Evolutionary conservation across 352 stramenopile genomes (phyloP).

Genomic region (Globisporangium carolinianum): DNA sequence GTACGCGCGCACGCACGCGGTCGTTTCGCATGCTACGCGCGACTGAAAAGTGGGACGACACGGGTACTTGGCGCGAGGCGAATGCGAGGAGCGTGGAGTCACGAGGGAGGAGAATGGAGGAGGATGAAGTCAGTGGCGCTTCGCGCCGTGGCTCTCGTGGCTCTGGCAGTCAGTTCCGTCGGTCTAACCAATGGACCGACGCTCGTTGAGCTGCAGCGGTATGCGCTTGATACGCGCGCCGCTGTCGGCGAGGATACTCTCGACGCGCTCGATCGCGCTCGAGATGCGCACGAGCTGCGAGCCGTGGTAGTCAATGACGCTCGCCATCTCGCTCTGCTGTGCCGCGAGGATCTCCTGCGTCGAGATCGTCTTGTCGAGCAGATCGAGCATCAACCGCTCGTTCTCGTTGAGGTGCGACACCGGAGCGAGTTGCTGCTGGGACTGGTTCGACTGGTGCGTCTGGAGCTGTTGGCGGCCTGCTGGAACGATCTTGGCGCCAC

Average conservation of each 20-base stretch:
- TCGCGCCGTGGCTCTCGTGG: no score
- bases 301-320: conserved; percentile 55
- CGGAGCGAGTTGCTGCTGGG: conserved; percentile 18
- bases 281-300: conserved; percentile 62
- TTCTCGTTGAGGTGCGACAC: conserved; percentile 45
- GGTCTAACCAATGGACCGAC: not conserved
- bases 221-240: conserved; percentile 23
- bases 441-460: conserved; percentile 9
- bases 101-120: no score
- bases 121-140: no score
- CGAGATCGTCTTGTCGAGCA: conserved; percentile 73
- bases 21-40: not conserved
- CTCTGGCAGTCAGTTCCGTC: no score
- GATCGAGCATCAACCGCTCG: conserved; percentile 63
- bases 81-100: no score
- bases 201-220: conserved; percentile 2
- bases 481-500: conserved; percentile 16
- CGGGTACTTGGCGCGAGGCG: no score
- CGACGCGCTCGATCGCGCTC: conserved; percentile 59
- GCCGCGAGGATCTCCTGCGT: conserved; percentile 72
- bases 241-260: conserved; percentile 48
- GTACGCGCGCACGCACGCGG: not conserved
- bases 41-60: not conserved
- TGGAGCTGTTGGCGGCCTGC: conserved; percentile 18
- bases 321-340: conserved; percentile 68